Evolutionary conservation across 768 basidiomycete genomes (phyloP).

Genomic region (Xerocomus brunneocitrinus): DNA sequence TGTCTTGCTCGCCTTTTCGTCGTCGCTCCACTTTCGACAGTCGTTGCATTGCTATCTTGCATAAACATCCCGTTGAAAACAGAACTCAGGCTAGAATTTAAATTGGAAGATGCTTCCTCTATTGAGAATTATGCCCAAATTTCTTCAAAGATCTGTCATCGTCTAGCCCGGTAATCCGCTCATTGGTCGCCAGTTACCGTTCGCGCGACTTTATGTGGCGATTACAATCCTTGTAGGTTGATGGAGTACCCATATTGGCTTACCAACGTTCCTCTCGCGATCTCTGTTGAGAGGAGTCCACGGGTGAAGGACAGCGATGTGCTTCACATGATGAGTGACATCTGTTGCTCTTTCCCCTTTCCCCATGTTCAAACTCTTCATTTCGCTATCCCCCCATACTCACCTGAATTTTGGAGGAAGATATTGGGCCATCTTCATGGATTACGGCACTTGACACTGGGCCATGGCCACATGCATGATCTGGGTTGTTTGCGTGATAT

Average conservation of each 20-base stretch:
- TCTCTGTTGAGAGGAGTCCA: not conserved
- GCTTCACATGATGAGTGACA: not conserved
- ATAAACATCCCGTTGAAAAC: conserved; percentile 1
- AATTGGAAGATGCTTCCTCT: not conserved
- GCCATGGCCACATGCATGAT: not conserved
- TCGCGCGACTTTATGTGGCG: too few species aligned
- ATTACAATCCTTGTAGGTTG: too few species aligned
- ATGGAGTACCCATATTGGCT: not conserved
- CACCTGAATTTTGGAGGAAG: conserved; percentile 2
- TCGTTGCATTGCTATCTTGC: conserved; percentile 5
- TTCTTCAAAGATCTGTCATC: not conserved
- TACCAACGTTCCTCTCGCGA: conserved; percentile 1
- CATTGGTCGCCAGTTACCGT: not conserved
- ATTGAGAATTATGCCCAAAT: not conserved
- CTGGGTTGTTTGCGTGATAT: too few species aligned
- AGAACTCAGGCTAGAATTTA: not conserved
- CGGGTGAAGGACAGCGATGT: not conserved
- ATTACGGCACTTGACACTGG: not conserved
- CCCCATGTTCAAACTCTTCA: not conserved
- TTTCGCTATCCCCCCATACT: not conserved
- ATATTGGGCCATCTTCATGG: not conserved
- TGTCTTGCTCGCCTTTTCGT: not conserved
- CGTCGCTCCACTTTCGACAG: conserved; percentile 4
- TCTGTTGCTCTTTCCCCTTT: conserved; percentile 2
- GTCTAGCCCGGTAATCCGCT: not conserved